A percentile compares a stretch with the other conserved stretches of the same genome.
phyloP scores from a whole-genome alignment of 2,329 filamentous ascomycete genomes.

The Karstenula rhodostoma region DNA sequence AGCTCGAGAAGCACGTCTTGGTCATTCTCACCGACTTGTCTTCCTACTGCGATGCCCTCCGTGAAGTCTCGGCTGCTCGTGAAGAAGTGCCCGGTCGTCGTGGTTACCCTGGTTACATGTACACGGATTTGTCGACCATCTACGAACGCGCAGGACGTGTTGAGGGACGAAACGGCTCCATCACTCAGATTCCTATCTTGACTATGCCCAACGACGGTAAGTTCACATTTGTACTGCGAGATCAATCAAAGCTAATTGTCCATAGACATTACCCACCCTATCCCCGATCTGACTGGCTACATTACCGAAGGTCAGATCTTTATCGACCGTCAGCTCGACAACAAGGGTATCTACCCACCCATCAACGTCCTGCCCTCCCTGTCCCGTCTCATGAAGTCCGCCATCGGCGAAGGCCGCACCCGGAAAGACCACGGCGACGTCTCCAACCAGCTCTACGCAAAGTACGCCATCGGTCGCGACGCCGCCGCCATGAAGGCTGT shows the following conservation, averaged over 20 bases:
- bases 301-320: slow-evolving; percentile 99
- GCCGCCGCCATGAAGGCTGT: slow-evolving; percentile 99
- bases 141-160: slow-evolving; percentile 99
- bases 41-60: slow-evolving; percentile 97
- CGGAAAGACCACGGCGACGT: slow-evolving; percentile 97
- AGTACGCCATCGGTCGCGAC: slow-evolving; percentile 98
- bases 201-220: slow-evolving; percentile 98
- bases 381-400: slow-evolving; percentile 99
- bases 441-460: slow-evolving; percentile 99
- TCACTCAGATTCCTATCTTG: slow-evolving; percentile 98
- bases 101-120: slow-evolving; percentile 99
- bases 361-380: slow-evolving; percentile 99
- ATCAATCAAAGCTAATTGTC: slow-evolving; percentile 21
- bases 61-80: slow-evolving; percentile 96
- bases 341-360: slow-evolving; percentile 97
- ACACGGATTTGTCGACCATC: slow-evolving; percentile 99
- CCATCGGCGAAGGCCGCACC: slow-evolving; percentile 96
- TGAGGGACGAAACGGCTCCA: slow-evolving; percentile 94
- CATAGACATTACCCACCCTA: slow-evolving; percentile 95
- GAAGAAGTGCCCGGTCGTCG: slow-evolving; percentile 99
- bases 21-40: slow-evolving; percentile 98
- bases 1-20: slow-evolving; percentile 98
- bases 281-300: slow-evolving; percentile 98
- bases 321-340: slow-evolving; percentile 90
- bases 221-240: slow-evolving; percentile 19